Percentiles rank a stretch among this genome's conserved stretches.
Conservation (phyloP, 106 monocot genomes). For the Amphibolis antarctica region DNA sequence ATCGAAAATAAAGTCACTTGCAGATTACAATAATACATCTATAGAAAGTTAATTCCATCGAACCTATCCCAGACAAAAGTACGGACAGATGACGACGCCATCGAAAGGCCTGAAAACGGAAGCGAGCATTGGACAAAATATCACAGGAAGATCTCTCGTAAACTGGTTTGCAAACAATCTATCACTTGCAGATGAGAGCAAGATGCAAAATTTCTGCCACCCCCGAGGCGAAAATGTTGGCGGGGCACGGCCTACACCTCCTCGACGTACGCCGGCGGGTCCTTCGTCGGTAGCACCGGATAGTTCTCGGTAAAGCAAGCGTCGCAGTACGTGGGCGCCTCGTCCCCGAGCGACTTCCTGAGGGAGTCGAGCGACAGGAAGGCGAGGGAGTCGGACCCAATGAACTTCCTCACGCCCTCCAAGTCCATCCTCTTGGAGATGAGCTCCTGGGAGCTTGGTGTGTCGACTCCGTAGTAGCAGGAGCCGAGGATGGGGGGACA, state of each 20-base stretch:
- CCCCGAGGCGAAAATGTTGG: neutral
- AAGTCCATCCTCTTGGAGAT: conserved; percentile 23
- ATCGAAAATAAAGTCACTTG: too few relatives aligned
- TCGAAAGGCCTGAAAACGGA: too few relatives aligned
- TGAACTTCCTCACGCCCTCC: conserved; percentile 16
- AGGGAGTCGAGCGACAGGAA: conserved; percentile 17
- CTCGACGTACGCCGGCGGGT: neutral
- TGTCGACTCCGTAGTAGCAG: conserved; percentile 89
- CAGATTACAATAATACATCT: too few relatives aligned
- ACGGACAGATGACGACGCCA: too few relatives aligned
- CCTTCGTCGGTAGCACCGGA: conserved; percentile 16
- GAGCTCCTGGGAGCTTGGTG: conserved; percentile 30
- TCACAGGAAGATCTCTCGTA: too few relatives aligned
- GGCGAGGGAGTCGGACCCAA: conserved; percentile 20
- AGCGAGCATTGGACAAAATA: too few relatives aligned
- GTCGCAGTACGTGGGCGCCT: conserved; percentile 18
- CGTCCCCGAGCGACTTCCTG: conserved; percentile 13
- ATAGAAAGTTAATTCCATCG: too few relatives aligned
- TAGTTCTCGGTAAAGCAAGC: conserved; percentile 21
- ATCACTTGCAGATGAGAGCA: neutral
- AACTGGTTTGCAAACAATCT: too few relatives aligned
- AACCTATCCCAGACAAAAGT: too few relatives aligned
- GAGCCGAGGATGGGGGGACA: conserved; percentile 78
- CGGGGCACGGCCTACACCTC: neutral
- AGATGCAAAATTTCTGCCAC: conserved; percentile 7